A percentile compares a stretch with the other conserved stretches of the same genome.
phyloP scores from a whole-genome alignment of 345 rosid species.

The Cardiospermum halicacabum region DNA sequence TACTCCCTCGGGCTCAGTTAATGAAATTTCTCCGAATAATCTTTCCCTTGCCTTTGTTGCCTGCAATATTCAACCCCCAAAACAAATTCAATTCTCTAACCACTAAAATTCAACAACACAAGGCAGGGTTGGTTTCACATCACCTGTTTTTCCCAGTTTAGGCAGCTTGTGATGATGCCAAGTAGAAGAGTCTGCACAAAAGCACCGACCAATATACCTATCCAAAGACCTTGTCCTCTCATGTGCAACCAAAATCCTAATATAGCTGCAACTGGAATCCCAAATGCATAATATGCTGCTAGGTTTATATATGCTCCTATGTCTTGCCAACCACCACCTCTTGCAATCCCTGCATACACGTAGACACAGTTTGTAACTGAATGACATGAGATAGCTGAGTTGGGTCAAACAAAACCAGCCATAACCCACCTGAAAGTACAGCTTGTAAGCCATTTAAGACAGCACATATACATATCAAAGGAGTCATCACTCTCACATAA shows the following conservation, averaged over 20 bases:
- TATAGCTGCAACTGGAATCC: slow-evolving; percentile 56
- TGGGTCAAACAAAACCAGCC: neutral
- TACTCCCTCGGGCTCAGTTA: neutral
- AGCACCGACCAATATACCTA: slow-evolving; percentile 64
- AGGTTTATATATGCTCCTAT: slow-evolving; percentile 75
- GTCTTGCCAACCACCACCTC: slow-evolving; percentile 88
- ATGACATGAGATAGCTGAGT: too few species aligned
- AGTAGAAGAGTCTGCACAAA: slow-evolving; percentile 48
- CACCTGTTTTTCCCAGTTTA: slow-evolving; percentile 65
- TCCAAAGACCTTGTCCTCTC: slow-evolving; percentile 71
- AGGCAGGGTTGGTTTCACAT: neutral
- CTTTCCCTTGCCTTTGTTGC: slow-evolving; percentile 40
- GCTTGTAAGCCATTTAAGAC: slow-evolving; percentile 57
- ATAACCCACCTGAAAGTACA: slow-evolving; percentile 60
- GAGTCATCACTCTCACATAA: slow-evolving; percentile 68
- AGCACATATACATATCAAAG: slow-evolving; percentile 52
- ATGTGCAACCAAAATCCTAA: slow-evolving; percentile 57
- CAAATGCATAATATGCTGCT: slow-evolving; percentile 57
- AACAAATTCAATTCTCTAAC: neutral
- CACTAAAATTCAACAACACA: neutral
- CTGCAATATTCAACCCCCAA: slow-evolving; percentile 21
- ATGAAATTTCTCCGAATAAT: neutral
- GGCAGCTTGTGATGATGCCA: slow-evolving; percentile 40
- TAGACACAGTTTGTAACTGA: neutral
- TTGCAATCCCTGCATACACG: slow-evolving; percentile 50